Evolutionary conservation across 2,329 filamentous ascomycete genomes (phyloP), one percentile per base, ranked within the genome.

Genomic region (Rachicladosporium sp.): DNA sequence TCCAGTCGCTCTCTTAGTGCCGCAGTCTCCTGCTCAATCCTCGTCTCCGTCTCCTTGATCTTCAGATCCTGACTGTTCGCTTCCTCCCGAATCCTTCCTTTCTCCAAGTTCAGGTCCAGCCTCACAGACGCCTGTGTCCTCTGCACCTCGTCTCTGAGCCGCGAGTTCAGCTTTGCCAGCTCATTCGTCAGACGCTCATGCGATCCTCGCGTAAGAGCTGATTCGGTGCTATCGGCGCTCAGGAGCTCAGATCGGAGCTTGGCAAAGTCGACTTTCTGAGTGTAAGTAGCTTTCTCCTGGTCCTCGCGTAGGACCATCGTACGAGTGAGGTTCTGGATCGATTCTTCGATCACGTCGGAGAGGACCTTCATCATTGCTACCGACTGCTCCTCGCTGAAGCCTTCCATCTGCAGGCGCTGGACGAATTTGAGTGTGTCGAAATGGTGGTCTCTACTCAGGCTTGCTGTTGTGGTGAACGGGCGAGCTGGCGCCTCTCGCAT

Each of bases 361-460:
- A 98, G 70, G 5, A 96, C 85, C 59, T 84, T 85, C 91, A 98
- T 96, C 82, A 95, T 91, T n/a, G 91, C 89, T 19, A 86, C 87
- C 2, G 88, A 80, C 64, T 98, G 91, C 50, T 88, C 82, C 61
- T 96, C 89, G 15, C 86, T 94, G 61, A 96, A 95, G 0, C 91
- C 91, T 60, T 98, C 91, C 49, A 76, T 76, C 60, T 89, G 80
- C 31, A 98, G 69, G 38, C 85, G 74, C 64, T 94, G 85, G 31
- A 98, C 88, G 58, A 98, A 94, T 66, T 94, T 95, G 46, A 98
- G 74, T 1, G 91, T 98, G 63, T 98, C 91, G 59, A 98, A 98
- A 63, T 98, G 88, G 62, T 98, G 91, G 54, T 95, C 88, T 48
- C 82, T 76, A 38, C 61, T 58, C 37, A 67, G 72, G 30, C 64